These are phyloP conservation scores for Elymus sibiricus DNA, from an alignment of 176 grass and related monocot species.

Conservation along the genomic window DNA sequence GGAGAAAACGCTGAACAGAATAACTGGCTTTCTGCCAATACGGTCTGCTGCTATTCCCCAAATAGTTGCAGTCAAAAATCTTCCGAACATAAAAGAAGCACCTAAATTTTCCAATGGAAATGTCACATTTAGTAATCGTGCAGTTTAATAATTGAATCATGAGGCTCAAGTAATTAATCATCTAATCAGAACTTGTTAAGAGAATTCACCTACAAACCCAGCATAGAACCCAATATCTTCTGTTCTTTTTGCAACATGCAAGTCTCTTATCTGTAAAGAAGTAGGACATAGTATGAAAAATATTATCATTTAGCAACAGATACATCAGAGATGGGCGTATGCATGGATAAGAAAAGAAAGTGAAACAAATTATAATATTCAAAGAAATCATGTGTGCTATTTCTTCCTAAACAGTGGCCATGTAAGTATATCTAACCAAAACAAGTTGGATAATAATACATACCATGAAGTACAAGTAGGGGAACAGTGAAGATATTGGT, in stretches of 20 bases:
- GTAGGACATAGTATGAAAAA: background rate
- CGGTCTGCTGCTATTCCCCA: slow-evolving; percentile 89
- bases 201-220: slow-evolving; percentile 78
- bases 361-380: background rate
- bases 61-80: slow-evolving; percentile 75
- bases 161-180: background rate
- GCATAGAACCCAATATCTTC: slow-evolving; percentile 99
- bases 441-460: background rate
- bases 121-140: background rate
- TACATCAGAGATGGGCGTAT: background rate
- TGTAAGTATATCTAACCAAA: background rate
- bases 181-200: background rate
- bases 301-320: background rate
- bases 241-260: slow-evolving; percentile 76
- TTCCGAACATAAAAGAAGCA: slow-evolving; percentile 92
- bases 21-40: slow-evolving; percentile 82
- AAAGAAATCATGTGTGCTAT: background rate
- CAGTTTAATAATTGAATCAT: background rate
- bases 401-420: background rate
- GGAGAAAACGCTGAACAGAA: slow-evolving; percentile 58
- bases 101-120: slow-evolving; percentile 53
- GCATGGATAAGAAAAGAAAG: background rate
- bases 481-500: slow-evolving; percentile 59
- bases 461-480: slow-evolving; percentile 89
- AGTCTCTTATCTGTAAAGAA: slow-evolving; percentile 74